Percentiles rank a stretch among this genome's conserved stretches.
Conservation (phyloP, 148 eudicot species). For the Heliamphora exappendiculata region DNA sequence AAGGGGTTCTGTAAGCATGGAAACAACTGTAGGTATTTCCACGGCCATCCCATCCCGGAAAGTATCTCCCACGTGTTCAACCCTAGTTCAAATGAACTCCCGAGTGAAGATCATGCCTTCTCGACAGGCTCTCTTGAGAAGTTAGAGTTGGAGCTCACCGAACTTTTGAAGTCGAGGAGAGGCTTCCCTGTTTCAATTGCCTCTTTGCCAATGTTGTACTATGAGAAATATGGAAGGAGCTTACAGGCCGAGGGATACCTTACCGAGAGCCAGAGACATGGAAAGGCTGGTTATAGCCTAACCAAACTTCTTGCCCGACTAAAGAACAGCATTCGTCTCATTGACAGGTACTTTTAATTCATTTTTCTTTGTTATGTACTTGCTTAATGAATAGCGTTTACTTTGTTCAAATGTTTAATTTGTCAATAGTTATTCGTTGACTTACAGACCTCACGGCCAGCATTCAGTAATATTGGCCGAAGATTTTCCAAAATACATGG, state of each 20-base stretch:
- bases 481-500: conserved; percentile 39
- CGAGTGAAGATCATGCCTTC: conserved; percentile 33
- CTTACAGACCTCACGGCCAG: conserved; percentile 57
- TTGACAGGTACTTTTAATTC: conserved; percentile 35
- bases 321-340: conserved; percentile 40
- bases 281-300: conserved; percentile 53
- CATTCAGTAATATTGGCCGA: conserved; percentile 49
- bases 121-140: conserved; percentile 31
- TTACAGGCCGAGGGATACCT: conserved; percentile 60
- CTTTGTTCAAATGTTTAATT: background rate
- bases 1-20: conserved; percentile 87
- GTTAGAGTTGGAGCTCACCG: conserved; percentile 35
- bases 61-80: conserved; percentile 25
- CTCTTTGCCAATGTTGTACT: conserved; percentile 53
- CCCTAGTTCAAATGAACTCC: conserved; percentile 30
- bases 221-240: conserved; percentile 41
- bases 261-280: conserved; percentile 59
- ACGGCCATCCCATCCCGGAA: conserved; percentile 38
- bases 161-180: conserved; percentile 42
- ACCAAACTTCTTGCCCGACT: conserved; percentile 56
- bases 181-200: conserved; percentile 52
- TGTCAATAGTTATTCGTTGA: background rate
- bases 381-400: background rate
- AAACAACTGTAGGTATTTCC: conserved; percentile 55
- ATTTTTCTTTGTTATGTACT: background rate